Percentiles rank a stretch among this genome's conserved stretches.
Conservation (phyloP, 441 rosid genomes). For the Viola pubescens region DNA sequence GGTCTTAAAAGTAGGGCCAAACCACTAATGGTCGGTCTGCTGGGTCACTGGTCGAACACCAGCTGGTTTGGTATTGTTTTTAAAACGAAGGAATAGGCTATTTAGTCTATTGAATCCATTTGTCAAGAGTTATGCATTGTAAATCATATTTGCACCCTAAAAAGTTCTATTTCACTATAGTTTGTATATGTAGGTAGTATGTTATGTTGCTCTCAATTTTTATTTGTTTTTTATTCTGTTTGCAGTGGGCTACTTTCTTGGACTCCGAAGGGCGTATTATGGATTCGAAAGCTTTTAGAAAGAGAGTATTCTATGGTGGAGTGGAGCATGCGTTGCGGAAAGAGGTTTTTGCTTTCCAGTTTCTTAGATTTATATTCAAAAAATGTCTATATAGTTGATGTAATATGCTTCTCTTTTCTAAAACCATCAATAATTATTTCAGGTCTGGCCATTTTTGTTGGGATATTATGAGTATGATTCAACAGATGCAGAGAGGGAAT, state of each 20-base stretch:
- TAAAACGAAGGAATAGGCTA: no score
- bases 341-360: slow-evolving; percentile 50
- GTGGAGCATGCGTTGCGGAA: slow-evolving; percentile 63
- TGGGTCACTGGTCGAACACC: no score
- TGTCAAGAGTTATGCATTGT: no score
- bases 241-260: slow-evolving; percentile 79
- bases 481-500: slow-evolving; percentile 83
- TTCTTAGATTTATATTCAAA: slow-evolving; percentile 9
- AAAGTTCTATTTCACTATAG: no score
- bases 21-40: no score
- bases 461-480: slow-evolving; percentile 80
- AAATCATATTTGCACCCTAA: no score
- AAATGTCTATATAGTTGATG: slow-evolving; percentile 8
- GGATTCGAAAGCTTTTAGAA: slow-evolving; percentile 61
- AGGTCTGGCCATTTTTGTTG: slow-evolving; percentile 90
- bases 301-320: slow-evolving; percentile 95
- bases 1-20: no score
- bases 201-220: neutral
- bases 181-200: no score
- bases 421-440: slow-evolving; percentile 20
- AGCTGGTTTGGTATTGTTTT: no score
- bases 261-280: slow-evolving; percentile 81
- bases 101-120: no score
- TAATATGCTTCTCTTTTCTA: slow-evolving; percentile 19
- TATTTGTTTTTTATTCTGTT: slow-evolving; percentile 8